Evolutionary conservation across 768 basidiomycete species (phyloP), one percentile per base, ranked within the genome.

Genomic region (Candolleomyces eurysporus): DNA sequence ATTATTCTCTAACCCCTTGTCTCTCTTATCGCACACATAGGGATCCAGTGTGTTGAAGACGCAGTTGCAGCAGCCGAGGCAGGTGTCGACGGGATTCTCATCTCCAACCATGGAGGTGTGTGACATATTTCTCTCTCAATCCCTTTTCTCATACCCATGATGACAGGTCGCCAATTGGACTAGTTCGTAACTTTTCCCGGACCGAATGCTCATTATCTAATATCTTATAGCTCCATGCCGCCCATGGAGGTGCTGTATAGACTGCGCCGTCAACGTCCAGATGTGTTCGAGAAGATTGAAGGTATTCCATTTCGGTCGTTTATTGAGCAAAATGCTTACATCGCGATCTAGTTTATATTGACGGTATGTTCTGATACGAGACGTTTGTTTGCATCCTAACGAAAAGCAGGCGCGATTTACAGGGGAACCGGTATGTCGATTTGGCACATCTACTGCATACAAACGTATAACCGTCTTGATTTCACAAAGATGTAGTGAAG

Each of bases 41-140:
- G 88, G n/a, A 76, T 91, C 57, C 89, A 91, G 76, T 88, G 86
- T 66, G 86, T 89, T 61, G 82, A 86, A 85, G 96, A 97, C 75
- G 94, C 91, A 2, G 84, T 92, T 46, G 83, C 94, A 50, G 94
- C 94, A 31, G 85, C 83, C 17, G 87, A 95, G 63, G 83, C 89
- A 32, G 92, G 94, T 13, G 88, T 92, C 17, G 88, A 96, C 60
- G 96, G 91, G 5, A 93, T 98, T 63, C 79, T 96, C 59, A 75
- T 98, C 9, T 92, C 90, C 0, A 98, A 98, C 65, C 96, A 98
- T 66, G 96, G 96, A 59, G 96, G 92, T 82, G 67, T 65, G 76
- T 75, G 40, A 17, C 30, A 31, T 26, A 26, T 16, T 42, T 11
- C 26, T 0, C 39, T 55, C 32, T 26, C 10, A 46, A 14, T 53